phyloP scores from a whole-genome alignment of 352 stramenopile genomes.

The Globisporangium cederbergense region DNA sequence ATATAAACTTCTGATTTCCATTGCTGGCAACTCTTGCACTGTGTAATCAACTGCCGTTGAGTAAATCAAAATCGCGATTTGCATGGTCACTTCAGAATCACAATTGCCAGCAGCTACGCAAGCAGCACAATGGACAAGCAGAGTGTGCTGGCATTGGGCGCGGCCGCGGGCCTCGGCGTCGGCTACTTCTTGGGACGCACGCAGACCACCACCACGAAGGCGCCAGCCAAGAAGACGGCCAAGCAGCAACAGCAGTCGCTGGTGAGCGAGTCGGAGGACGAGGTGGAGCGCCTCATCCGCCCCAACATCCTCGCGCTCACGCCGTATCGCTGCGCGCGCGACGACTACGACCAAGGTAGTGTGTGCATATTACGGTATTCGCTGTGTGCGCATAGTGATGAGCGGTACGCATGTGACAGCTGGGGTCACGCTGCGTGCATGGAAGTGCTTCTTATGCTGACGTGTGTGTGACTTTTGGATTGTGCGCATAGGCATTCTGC shows the following conservation, averaged over 20 bases:
- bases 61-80: not conserved
- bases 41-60: not conserved
- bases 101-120: constrained; percentile 9
- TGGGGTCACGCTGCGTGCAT: not conserved
- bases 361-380: not conserved
- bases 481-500: constrained; percentile 78
- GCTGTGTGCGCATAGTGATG: not conserved
- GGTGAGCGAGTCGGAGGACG: constrained; percentile 30
- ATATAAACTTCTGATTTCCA: too few species aligned
- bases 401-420: too few species aligned
- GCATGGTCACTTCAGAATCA: not conserved
- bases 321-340: constrained; percentile 96
- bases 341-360: constrained; percentile 92
- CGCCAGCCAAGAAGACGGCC: not conserved
- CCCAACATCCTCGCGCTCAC: constrained; percentile 95
- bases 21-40: too few species aligned
- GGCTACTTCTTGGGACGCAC: constrained; percentile 63
- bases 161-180: constrained; percentile 61
- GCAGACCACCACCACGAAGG: constrained; percentile 22
- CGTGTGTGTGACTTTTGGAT: not conserved
- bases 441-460: not conserved
- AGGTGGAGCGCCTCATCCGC: constrained; percentile 89
- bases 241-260: not conserved
- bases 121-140: constrained; percentile 53
- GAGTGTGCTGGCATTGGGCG: constrained; percentile 50